Percentiles rank a stretch among this genome's conserved stretches.
Conservation (phyloP, 768 basidiomycete genomes). For the Russula sp. region DNA sequence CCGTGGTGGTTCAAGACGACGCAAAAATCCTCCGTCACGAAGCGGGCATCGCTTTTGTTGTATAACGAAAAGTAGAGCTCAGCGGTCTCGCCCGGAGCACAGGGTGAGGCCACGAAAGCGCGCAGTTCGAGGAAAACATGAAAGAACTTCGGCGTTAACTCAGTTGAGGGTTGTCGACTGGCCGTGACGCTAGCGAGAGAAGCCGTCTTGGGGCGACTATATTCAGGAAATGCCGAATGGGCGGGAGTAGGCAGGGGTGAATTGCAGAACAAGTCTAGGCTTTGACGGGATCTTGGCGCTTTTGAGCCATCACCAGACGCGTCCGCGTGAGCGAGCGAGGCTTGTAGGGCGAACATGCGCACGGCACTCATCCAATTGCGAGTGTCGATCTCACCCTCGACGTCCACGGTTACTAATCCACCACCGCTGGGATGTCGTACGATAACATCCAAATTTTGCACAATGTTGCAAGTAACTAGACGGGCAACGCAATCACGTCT, state of each 20-base stretch:
- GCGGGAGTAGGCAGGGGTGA: conserved; percentile 53
- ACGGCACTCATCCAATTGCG: conserved; percentile 86
- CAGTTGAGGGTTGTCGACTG: conserved; percentile 35
- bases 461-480: conserved; percentile 84
- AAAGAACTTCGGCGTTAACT: conserved; percentile 65
- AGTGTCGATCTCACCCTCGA: conserved; percentile 73
- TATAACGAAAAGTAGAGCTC: conserved; percentile 94
- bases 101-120: conserved; percentile 87
- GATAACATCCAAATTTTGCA: conserved; percentile 90
- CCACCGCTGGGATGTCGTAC: conserved; percentile 95
- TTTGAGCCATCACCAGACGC: conserved; percentile 33
- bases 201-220: conserved; percentile 34
- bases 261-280: conserved; percentile 41
- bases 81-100: conserved; percentile 84
- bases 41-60: conserved; percentile 75
- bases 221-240: conserved; percentile 67
- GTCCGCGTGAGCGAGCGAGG: conserved; percentile 71
- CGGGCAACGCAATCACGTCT: conserved; percentile 82
- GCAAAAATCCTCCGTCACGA: conserved; percentile 92
- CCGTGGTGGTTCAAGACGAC: conserved; percentile 89
- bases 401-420: conserved; percentile 82
- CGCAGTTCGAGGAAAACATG: conserved; percentile 88
- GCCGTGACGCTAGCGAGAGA: conserved; percentile 30
- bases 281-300: conserved; percentile 34
- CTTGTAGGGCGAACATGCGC: conserved; percentile 89